Evolutionary conservation across 163 green algal species (phyloP), one percentile per base, ranked within the genome.

Genomic region (Scenedesmus sp.): DNA sequence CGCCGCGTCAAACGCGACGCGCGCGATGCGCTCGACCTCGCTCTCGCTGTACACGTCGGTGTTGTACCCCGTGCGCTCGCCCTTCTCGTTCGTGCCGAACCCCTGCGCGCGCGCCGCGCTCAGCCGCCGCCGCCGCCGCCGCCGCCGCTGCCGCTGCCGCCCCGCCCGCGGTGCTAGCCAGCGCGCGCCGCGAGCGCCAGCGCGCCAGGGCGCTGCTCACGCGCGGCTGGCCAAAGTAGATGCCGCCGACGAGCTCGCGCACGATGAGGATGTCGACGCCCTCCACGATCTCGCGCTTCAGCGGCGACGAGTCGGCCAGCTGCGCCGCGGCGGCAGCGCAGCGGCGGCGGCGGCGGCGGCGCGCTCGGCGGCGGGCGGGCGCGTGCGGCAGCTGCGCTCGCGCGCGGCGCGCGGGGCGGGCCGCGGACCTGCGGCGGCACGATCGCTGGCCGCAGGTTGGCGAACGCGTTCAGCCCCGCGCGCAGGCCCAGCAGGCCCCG

Each of bases 261-360:
- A 99, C 94, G 63, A 99, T 98, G 79, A 99, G 93, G 88, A 99
- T 98, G 88, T 99, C 96, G 39, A 98, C 93, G 1, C 96, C 96
- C 81, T 93, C 87, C 20, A 99, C 95, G 42, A 99, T 82, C 84
- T 97, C 94, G 5, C 83, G 81, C 88, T 99, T 99, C 18, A 99
- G 90, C 4, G 91, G 93, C 24, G 95, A 98, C 28, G 93, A 93
- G 72, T 97, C 93, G 11, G 94, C 93, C 18, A 99, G 92, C 92
- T 97, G 90, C 17, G 57, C 56, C 17, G 29, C 39, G 60, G 22
- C 56, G 31, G 63, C 28, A 70, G 50, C 22, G 29, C 63, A 63
- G 36, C 72, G 53, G 60, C 44, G 63, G 48, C 42, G 79, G 56
- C 34, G n/a, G 56, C 33, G 81, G 31, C 45, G 42, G 57, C 39